Base-by-base conservation (phyloP, 2,329 filamentous ascomycete genomes). In the Penicillium decumbens region DNA sequence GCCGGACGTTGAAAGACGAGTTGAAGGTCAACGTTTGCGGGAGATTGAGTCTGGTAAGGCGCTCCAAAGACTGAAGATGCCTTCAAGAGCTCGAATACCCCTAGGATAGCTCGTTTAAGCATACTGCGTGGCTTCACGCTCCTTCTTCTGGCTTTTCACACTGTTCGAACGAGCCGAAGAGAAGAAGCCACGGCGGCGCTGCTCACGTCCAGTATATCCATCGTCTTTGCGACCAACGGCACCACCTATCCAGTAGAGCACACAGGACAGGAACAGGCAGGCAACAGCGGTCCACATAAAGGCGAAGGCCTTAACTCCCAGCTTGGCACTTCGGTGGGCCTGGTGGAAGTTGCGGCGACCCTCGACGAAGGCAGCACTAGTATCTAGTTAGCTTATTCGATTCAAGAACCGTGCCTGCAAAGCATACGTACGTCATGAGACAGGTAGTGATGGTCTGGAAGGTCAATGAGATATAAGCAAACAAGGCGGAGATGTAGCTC, bases 221-320 rank as follows among this genome's bases (percentile, higher is more conserved):
- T 41, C 33, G 6, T 67, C 65, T 47, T 60, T 64, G 4, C 58
- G 50, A 28, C 64, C 63, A n/a, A 65, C 58, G 1, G 63, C 58
- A 35, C 73, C 74, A 18, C 70, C 73, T 20, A 79, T 61, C 66
- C 80, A 84, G 72, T 82, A 82, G 47, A 82, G 62, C 32, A 84
- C 50, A 20, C 76, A 78, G 1, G 80, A 73, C 44, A 84, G 57
- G 61, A 83, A 70, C 60, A 79, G 77, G 60, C 73, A 77, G 23
- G 72, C 77, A 24, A 78, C 71, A 1, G 81, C 72, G 2, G 78
- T 76, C 82, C 82, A 85, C 65, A 82, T 80, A 67, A 84, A 84
- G 20, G 69, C 82, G 63, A 80, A 81, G 23, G 80, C 76, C 61
- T 83, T 80, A 43, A 69, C 65, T 40, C 82, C 82, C 35, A 84